Base-by-base conservation (phyloP, 2,329 filamentous ascomycete species). In the Onygena corvina region DNA sequence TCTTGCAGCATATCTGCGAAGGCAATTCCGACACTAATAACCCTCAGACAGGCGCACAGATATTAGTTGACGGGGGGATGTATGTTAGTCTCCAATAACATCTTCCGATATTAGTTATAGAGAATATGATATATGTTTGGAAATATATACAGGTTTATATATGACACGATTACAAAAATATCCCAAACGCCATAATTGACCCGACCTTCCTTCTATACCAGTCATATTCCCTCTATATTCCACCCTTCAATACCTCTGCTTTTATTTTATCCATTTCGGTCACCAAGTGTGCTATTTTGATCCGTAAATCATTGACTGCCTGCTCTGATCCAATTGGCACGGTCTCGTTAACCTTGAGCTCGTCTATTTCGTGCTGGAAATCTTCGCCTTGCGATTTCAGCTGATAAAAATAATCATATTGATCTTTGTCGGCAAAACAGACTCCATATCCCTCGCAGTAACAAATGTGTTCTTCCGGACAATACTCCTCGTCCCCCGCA, bases 11-110 rank as follows among this genome's bases (percentile, higher is more conserved):
- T n/a, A 11, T 29, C 2, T 42, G 1, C 11, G n/a, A 11, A n/a
- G 14, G 14, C 9, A 7, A 7, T 21, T n/a, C 36, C 46, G 40
- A 21, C 50, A 14, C 21, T 49, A 7, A 16, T 50, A 21, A 7
- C 46, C 12, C 11, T 2, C 48, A 74, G 68, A 90, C 80, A 52
- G 87, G 87, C 0, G 82, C 86, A 12, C 86, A 92, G 66, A 61
- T 94, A 57, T 65, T 94, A 54, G 88, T 94, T 11, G 88, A 94
- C 66, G 89, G 88, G 8, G 88, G 89, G 0, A 64, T 90, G 53
- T 94, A 92, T 72, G 88, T 94, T 12, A 94, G 94, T 66, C 70
- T 94, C 58, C 86, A 92, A 66, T 90, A 67, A 56, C 5, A 4
- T 31, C 3, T 11, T 12, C 3, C n/a, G n/a, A 31, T 11, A 11